Evolutionary conservation across 441 rosid genomes (phyloP).

Genomic region (Capsella rubella): DNA sequence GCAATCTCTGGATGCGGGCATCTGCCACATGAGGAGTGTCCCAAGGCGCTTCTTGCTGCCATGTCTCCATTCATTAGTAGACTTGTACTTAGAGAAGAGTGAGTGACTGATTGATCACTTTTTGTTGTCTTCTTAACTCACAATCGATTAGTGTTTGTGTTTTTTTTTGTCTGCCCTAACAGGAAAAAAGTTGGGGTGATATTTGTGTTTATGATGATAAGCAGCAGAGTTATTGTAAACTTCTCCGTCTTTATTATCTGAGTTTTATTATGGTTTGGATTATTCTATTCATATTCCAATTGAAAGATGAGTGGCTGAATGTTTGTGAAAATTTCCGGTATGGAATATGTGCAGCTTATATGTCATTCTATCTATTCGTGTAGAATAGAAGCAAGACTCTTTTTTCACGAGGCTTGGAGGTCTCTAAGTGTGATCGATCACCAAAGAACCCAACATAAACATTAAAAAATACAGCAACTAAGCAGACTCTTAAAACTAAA

Average conservation of each 20-base stretch:
- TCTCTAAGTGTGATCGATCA: not conserved
- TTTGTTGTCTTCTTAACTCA: slow-evolving; percentile 46
- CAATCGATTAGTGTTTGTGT: slow-evolving; percentile 6
- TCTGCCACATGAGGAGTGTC: slow-evolving; percentile 98
- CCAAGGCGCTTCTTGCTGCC: slow-evolving; percentile 90
- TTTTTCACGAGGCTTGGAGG: not conserved
- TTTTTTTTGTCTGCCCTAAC: slow-evolving; percentile 29
- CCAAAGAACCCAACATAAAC: slow-evolving; percentile 11
- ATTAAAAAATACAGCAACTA: slow-evolving; percentile 11
- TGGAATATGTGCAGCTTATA: not conserved
- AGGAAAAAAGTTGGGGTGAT: slow-evolving; percentile 38
- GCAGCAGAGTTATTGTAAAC: slow-evolving; percentile 41
- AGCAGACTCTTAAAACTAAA: slow-evolving; percentile 23
- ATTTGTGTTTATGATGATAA: slow-evolving; percentile 29
- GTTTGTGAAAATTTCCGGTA: slow-evolving; percentile 13
- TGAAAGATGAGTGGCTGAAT: slow-evolving; percentile 11
- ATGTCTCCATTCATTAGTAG: slow-evolving; percentile 83
- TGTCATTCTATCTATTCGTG: too few relatives aligned
- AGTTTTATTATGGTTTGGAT: slow-evolving; percentile 6
- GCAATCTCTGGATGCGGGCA: slow-evolving; percentile 97
- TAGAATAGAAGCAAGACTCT: not conserved
- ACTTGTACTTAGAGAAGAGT: slow-evolving; percentile 50
- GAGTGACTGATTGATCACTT: slow-evolving; percentile 42
- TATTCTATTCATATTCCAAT: slow-evolving; percentile 18
- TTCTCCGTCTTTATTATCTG: slow-evolving; percentile 28